phyloP scores from a whole-genome alignment of 1,284 basidiomycete species.

The Trichosporon sp. region DNA sequence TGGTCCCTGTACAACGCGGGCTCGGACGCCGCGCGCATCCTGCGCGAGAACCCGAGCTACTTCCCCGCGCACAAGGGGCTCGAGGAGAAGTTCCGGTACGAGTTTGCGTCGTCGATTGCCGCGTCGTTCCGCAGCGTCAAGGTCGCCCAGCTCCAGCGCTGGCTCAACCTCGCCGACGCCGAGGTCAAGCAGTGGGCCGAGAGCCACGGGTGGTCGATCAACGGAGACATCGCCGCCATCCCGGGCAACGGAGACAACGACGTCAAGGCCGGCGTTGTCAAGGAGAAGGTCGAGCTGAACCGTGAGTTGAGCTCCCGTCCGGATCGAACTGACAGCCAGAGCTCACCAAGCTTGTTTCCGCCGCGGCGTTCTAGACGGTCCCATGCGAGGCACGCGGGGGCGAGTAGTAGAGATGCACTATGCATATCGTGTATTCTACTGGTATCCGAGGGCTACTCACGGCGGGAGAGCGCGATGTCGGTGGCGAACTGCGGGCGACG shows the following conservation, averaged over 20 bases:
- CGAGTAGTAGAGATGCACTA: conserved; percentile 7
- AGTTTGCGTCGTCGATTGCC: conserved; percentile 44
- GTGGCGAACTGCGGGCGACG: background rate
- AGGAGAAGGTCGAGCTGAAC: conserved; percentile 80
- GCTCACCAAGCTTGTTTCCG: conserved; percentile 72
- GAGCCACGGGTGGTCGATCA: conserved; percentile 67
- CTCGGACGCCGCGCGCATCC: conserved; percentile 37
- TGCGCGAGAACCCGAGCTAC: conserved; percentile 37
- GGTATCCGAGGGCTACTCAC: background rate
- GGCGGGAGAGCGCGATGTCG: background rate
- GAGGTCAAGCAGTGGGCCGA: conserved; percentile 63
- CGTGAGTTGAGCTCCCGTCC: conserved; percentile 59
- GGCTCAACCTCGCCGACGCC: conserved; percentile 52
- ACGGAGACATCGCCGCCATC: conserved; percentile 63
- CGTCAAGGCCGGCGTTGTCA: conserved; percentile 87
- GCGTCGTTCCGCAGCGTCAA: conserved; percentile 36
- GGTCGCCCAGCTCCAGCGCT: conserved; percentile 34
- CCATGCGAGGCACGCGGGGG: background rate
- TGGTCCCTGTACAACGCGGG: conserved; percentile 70
- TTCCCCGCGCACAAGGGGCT: conserved; percentile 41
- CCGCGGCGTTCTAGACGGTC: conserved; percentile 40
- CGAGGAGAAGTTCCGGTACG: conserved; percentile 30
- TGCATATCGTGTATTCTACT: conserved; percentile 17
- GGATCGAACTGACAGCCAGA: conserved; percentile 54
- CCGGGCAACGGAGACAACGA: conserved; percentile 91